Evolutionary conservation across 2,329 filamentous ascomycete species (phyloP).

Genomic region (Claviceps quebecensis): DNA sequence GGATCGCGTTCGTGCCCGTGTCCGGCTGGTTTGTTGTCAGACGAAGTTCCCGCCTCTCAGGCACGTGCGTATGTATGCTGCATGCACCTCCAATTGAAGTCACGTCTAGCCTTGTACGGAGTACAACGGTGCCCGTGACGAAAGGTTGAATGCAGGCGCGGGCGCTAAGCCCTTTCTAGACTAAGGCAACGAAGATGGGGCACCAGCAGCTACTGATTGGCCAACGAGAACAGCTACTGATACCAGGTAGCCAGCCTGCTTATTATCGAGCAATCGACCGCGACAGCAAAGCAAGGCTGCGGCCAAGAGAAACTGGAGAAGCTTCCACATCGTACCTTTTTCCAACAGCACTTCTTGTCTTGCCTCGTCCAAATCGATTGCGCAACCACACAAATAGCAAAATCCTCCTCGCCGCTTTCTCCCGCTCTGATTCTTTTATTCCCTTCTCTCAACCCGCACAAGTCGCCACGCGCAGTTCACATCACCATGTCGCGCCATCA

Average conservation of each 20-base stretch:
- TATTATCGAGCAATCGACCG: background rate
- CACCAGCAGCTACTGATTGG: slow-evolving; percentile 1
- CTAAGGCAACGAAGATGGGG: background rate
- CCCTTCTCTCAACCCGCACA: background rate
- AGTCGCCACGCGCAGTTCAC: background rate
- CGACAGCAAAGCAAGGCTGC: slow-evolving; percentile 29
- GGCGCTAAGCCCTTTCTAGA: background rate
- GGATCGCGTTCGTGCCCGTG: background rate
- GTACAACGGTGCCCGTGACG: background rate
- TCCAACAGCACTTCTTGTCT: background rate
- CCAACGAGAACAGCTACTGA: background rate
- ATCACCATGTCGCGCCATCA: slow-evolving; percentile 79
- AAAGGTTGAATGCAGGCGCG: background rate
- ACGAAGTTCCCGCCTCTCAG: too few species aligned
- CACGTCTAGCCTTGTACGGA: too few species aligned
- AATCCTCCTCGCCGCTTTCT: background rate
- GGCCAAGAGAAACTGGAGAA: slow-evolving; percentile 17
- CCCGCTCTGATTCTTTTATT: background rate
- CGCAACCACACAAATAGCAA: background rate
- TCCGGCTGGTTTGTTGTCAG: background rate
- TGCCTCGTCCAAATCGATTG: background rate
- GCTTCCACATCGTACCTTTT: slow-evolving; percentile 5
- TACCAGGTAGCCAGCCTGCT: too few species aligned
- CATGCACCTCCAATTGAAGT: too few species aligned
- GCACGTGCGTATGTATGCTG: too few species aligned